Evolutionary conservation across 148 eudicot species (phyloP), one percentile per base, ranked within the genome.

Genomic region (Polygonum aviculare): DNA sequence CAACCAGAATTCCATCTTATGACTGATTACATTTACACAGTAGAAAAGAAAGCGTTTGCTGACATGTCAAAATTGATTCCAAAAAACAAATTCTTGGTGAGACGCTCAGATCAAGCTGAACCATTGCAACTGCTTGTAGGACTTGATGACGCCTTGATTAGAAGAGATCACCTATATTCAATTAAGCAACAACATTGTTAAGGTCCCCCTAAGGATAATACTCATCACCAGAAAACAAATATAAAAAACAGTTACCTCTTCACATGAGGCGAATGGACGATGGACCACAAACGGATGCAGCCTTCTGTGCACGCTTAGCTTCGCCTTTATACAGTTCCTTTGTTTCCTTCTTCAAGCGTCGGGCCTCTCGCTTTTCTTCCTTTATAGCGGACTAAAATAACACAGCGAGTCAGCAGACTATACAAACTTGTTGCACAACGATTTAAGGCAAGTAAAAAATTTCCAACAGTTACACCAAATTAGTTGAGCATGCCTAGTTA

Each of bases 351-450:
- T 95, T 95, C 80, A 82, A 10, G 52, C 83, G 85, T 5, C 98
- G 88, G 26, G 99, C 98, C 85, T 91, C 98, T 62, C 93, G 90
- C 73, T 83, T 87, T 85, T 91, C 97, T 79, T 86, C 92, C 83
- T 96, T 96, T 26, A 96, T 87, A 79, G 98, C 93, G 79, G 90
- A 80, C 99, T 93, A 41, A 26, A 26, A 33, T 67, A 36, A 67
- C 19, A 67, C 36, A 1, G 16, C 19, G 3, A 0, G 36, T 38
- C 19, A 67, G 45, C n/a, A 15, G 16, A 67, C 19, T 67, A 12
- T 26, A 67, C 36, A 44, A 44, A 44, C 44, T 67, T 67, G 72
- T 15, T 67, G 72, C 72, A 67, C 11, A 38, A 35, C 4, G 45
- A 67, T 36, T 36, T 3, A 3, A 67, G 12, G 15, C 45, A 35